Percentiles rank a stretch among this genome's conserved stretches.
These are phyloP conservation scores for Sphaerosporella brunnea DNA, from an alignment of 495 filamentous ascomycete species.

Conservation along the genomic window DNA sequence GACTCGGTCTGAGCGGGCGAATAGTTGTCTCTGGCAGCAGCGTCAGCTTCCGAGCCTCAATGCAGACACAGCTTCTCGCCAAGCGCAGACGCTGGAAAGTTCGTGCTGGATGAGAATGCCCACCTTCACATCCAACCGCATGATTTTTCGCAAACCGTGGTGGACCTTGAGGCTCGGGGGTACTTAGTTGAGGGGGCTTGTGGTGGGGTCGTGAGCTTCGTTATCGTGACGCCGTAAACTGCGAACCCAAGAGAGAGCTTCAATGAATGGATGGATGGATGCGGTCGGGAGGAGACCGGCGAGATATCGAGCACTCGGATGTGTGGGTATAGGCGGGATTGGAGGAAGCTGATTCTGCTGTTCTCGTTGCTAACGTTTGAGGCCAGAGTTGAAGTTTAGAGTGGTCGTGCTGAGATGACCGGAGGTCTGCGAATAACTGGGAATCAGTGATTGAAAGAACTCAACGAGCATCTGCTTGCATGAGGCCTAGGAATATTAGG, in stretches of 20 bases:
- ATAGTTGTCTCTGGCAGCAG: slow-evolving; percentile 49
- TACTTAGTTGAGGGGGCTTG: neutral
- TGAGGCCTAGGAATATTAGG: too few relatives aligned
- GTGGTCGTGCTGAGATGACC: neutral
- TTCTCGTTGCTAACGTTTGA: slow-evolving; percentile 3
- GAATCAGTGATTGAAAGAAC: too few relatives aligned
- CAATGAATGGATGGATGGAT: neutral
- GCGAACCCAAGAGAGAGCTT: neutral
- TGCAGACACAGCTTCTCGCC: slow-evolving; percentile 4
- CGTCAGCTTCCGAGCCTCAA: slow-evolving; percentile 6
- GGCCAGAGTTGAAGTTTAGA: slow-evolving; percentile 8
- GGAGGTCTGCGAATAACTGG: too few relatives aligned
- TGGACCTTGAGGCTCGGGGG: slow-evolving; percentile 2
- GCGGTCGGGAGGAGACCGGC: neutral
- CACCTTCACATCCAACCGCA: slow-evolving; percentile 89
- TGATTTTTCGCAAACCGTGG: slow-evolving; percentile 31
- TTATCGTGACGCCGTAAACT: slow-evolving; percentile 5
- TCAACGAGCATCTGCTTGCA: too few relatives aligned
- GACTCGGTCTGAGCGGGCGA: slow-evolving; percentile 74
- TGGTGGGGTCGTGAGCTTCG: slow-evolving; percentile 6
- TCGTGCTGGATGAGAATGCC: slow-evolving; percentile 5
- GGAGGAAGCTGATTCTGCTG: slow-evolving; percentile 3
- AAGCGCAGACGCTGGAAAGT: slow-evolving; percentile 11
- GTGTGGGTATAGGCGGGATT: neutral
- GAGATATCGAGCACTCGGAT: neutral